phyloP scores from a whole-genome alignment of 2,329 filamentous ascomycete genomes.

The Myriosclerotinia curreyana region DNA sequence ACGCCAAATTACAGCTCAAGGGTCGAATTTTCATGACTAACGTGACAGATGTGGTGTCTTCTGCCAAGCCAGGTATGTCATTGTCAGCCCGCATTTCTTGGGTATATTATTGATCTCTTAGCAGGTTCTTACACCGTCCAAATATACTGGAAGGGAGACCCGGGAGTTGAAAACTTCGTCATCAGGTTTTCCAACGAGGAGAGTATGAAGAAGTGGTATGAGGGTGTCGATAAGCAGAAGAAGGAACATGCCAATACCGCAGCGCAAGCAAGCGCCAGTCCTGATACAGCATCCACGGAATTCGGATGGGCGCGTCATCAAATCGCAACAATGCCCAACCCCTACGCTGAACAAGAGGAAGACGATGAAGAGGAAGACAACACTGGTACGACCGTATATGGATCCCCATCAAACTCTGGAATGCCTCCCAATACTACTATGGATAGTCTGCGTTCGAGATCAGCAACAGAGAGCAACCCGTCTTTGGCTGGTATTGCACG shows the following conservation, averaged over 20 bases:
- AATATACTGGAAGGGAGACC: slow-evolving; percentile 98
- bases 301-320: slow-evolving; percentile 77
- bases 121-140: slow-evolving; percentile 89
- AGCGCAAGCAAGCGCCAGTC: slow-evolving; percentile 47
- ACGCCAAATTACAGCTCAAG: slow-evolving; percentile 83
- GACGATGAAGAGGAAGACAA: slow-evolving; percentile 59
- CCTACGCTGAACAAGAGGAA: slow-evolving; percentile 66
- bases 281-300: slow-evolving; percentile 50
- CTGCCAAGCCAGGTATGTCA: slow-evolving; percentile 76
- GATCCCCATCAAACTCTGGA: slow-evolving; percentile 42
- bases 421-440: slow-evolving; percentile 22
- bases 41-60: slow-evolving; percentile 87
- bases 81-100: slow-evolving; percentile 2
- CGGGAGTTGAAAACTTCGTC: slow-evolving; percentile 91
- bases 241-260: slow-evolving; percentile 55
- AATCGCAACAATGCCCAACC: slow-evolving; percentile 69
- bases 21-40: slow-evolving; percentile 99
- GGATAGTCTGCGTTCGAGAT: slow-evolving; percentile 51
- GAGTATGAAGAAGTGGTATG: slow-evolving; percentile 87
- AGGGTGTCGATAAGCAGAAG: slow-evolving; percentile 73
- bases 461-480: slow-evolving; percentile 68
- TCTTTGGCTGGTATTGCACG: slow-evolving; percentile 56
- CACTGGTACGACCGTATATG: slow-evolving; percentile 38
- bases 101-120: slow-evolving; percentile 35
- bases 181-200: slow-evolving; percentile 93